Base-by-base conservation (phyloP, 805 yeast species). In the Metschnikowia matae region DNA sequence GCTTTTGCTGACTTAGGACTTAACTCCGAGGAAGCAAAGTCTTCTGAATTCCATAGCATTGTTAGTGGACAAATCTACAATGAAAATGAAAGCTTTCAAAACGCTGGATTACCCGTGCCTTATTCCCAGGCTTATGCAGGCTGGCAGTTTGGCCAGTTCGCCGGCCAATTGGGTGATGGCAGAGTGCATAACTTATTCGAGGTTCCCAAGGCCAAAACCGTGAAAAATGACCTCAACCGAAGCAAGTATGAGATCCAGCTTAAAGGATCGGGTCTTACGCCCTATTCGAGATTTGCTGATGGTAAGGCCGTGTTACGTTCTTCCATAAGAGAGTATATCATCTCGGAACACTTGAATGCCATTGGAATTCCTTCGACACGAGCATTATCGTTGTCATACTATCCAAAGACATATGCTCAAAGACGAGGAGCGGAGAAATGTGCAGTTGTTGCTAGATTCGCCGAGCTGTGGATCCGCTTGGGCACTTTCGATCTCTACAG, bases 131-230 rank as follows among this genome's bases (percentile, higher is more conserved):
- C 92, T 0, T 92, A 92, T 66, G 96, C 98, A 1, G 99, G 99
- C 0, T 89, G 85, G 77, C 99, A 92, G 63, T 92, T 94, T 72
- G 98, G 99, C 2, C 82, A 81, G 56, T 92, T 92, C 81, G 97
- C 97, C 0, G 98, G 98, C 2, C 99, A 94, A 66, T 71, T 92
- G 54, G 99, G 99, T 6, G 99, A 92, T 65, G 99, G 99, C 1
- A 73, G 99, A 52, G 97, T 89, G 1, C 79, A 84, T 6, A 89
- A 87, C 60, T 69, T 92, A 41, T 91, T 92, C 69, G 92, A 87
- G 55, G 68, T 85, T 0, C 74, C 76, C 5, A 82, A 80, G 56
- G 48, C 39, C 26, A 15, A 26, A n/a, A 48, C 33, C 36, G 45
- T 48, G 4, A 21, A 49, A 3, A 37, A 36, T n/a, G 40, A 23